Evolutionary conservation across 2,329 filamentous ascomycete species (phyloP), one percentile per base, ranked within the genome.

Genomic region (Colletotrichum lini): DNA sequence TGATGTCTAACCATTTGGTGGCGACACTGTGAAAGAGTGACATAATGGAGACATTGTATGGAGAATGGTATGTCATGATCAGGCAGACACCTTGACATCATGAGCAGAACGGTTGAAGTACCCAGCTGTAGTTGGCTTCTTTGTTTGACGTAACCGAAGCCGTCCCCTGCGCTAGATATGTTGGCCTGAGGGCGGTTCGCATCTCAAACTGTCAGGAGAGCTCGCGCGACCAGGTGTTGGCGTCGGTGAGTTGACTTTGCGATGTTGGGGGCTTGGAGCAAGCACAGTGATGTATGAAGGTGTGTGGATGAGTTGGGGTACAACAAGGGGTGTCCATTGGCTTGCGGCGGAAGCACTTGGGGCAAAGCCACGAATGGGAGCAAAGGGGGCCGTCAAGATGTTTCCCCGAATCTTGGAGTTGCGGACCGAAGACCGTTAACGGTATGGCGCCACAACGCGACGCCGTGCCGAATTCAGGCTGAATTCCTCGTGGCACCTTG

Each of bases 401-500:
- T 72, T 70, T 35, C 50, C 60, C 13, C 16, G 10, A 60, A 60
- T 70, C 61, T 72, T 73, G 72, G 72, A 73, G 59, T 72, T 65
- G 60, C 72, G 72, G 72, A 72, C 72, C 72, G 72, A 64, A 35
- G 59, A 72, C 63, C 72, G 72, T 73, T 72, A 16, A 64, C 12
- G 72, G 68, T n/a, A 67, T 65, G 68, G 72, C 59, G 64, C 68
- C 68, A 73, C 68, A 38, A 26, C 71, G 59, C 49, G 63, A 72
- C 52, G 70, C 72, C 68, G 67, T 60, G 40, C 61, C 67, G 58
- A 21, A 40, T 58, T 73, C 44, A 65, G 68, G 68, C 68, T 66
- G 56, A 73, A 72, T 65, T 21, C 71, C 68, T 72, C 58, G 67
- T 72, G 71, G 67, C 67, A 54, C 47, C 47, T 30, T 38, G 40